A percentile compares a stretch with the other conserved stretches of the same genome.
Conservation (phyloP, 225 moss, liverwort and hornwort species). For the Climacium dendroides region DNA sequence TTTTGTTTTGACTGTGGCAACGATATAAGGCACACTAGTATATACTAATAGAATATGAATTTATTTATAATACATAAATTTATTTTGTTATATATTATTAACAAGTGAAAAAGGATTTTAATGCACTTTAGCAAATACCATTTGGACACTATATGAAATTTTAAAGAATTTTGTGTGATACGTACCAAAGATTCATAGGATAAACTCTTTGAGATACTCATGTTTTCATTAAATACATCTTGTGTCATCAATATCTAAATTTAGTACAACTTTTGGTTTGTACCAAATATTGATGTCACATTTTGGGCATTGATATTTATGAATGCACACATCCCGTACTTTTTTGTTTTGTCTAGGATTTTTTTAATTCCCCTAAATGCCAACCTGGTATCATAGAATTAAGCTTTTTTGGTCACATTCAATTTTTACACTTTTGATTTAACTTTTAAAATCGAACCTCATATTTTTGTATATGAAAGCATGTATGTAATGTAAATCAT, state of each 20-base stretch:
- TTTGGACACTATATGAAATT: background rate
- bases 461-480: background rate
- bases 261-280: background rate
- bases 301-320: background rate
- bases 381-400: background rate
- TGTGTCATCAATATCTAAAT: background rate
- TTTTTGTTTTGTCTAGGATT: background rate
- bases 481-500: background rate
- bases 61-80: no score
- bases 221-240: background rate
- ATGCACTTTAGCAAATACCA: no score
- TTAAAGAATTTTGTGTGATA: background rate
- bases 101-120: no score
- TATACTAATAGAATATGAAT: no score
- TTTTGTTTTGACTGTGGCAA: no score
- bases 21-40: no score
- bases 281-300: background rate
- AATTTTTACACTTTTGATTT: background rate
- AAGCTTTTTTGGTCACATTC: background rate
- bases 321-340: background rate
- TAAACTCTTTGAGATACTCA: background rate
- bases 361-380: background rate
- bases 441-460: background rate
- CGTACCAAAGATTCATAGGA: no score
- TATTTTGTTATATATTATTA: no score